phyloP scores from a whole-genome alignment of 2,329 filamentous ascomycete genomes.

The Fusarium mexicanum region DNA sequence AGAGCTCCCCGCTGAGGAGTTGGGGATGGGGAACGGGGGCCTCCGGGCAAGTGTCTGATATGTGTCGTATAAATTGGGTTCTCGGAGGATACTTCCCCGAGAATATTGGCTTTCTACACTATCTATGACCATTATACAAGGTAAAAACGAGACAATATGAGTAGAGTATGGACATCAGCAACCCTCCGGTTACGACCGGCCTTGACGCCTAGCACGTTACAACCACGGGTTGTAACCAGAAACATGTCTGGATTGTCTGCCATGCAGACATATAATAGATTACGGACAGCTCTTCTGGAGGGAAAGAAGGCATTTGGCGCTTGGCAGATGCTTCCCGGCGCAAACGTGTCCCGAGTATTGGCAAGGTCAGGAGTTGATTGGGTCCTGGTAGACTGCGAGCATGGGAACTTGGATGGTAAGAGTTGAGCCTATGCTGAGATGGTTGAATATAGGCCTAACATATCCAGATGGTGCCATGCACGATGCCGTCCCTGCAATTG shows the following conservation, averaged over 20 bases:
- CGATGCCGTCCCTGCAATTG: conserved; percentile 63
- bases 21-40: not conserved
- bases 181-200: conserved; percentile 27
- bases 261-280: conserved; percentile 58
- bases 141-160: conserved; percentile 22
- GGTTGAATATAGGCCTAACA: not conserved
- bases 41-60: conserved; percentile 1
- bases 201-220: conserved; percentile 16
- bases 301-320: conserved; percentile 63
- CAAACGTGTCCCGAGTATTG: conserved; percentile 67
- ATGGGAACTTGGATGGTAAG: conserved; percentile 61
- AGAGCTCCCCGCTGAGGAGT: conserved; percentile 18
- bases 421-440: not conserved
- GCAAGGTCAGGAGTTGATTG: conserved; percentile 72
- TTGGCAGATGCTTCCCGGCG: conserved; percentile 72
- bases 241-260: conserved; percentile 23
- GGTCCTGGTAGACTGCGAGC: conserved; percentile 68
- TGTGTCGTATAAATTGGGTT: conserved; percentile 7
- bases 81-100: not conserved
- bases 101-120: not conserved
- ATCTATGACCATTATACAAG: not conserved
- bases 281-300: conserved; percentile 61
- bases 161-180: conserved; percentile 17
- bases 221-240: conserved; percentile 10
- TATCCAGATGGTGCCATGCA: conserved; percentile 59